Evolutionary conservation across 2,329 filamentous ascomycete genomes (phyloP), one percentile per base, ranked within the genome.

Genomic region (Paradendryphiella salina): DNA sequence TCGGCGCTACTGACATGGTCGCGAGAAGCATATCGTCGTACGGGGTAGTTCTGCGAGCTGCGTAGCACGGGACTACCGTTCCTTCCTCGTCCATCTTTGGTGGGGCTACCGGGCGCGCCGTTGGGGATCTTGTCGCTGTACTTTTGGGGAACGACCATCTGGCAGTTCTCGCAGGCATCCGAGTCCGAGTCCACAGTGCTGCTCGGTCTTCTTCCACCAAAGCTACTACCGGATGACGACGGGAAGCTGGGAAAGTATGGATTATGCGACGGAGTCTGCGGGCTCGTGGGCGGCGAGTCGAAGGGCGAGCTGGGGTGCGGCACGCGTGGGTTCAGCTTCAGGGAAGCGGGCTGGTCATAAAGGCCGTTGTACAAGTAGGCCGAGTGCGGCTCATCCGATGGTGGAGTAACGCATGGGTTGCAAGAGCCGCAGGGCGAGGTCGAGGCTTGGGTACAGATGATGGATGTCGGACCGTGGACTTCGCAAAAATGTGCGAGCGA

Each of bases 401-500:
- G 69, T 45, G 75, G 73, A 33, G 75, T 76, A 33, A 74, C 70
- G 64, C 75, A 73, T 50, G 77, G 73, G 57, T 77, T 76, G 67
- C 82, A 84, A 63, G 80, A 77, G 38, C 73, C 68, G 64, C 82
- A 84, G 48, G 80, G 74, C 50, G 81, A 75, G 11, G 80, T 80
- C 40, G 80, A 74, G 57, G 82, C 79, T 67, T 84, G 81, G 51
- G 82, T 84, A 70, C 82, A 84, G 58, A 84, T 80, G 69, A 84
- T 82, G 49, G 80, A 83, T 44, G 81, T 84, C 14, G 82, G 82
- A 67, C 82, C 82, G 77, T 84, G 81, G 70, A 81, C 75, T 73
- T 84, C 82, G 72, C 82, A 84, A 69, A 84, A 84, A 73, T 84
- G 82, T 58, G 82, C 82, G 57, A 84, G 77, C 63, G 82, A 83